Evolutionary conservation across 129 eudicot genomes (phyloP).

Genomic region (Pseudognaphalium luteoalbum): DNA sequence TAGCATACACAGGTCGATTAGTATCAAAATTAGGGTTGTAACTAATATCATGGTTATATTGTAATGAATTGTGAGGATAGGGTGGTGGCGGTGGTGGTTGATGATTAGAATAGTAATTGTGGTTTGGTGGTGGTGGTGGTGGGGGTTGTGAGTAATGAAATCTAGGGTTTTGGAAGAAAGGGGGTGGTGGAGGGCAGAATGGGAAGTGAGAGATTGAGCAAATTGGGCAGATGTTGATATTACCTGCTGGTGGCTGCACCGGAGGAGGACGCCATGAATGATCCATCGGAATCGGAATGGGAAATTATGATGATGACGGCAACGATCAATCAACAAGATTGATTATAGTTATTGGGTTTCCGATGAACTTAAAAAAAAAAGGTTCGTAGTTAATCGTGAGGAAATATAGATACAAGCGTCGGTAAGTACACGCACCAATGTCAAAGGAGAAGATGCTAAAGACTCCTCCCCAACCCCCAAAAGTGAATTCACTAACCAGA

Average conservation of each 20-base stretch:
- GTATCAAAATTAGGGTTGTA: slow-evolving; percentile 37
- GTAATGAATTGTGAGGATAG: slow-evolving; percentile 29
- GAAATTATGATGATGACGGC: background rate
- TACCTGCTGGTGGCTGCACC: slow-evolving; percentile 41
- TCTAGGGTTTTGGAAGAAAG: slow-evolving; percentile 47
- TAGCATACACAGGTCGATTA: background rate
- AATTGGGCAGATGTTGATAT: slow-evolving; percentile 55
- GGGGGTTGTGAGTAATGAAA: slow-evolving; percentile 33
- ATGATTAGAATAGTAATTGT: background rate
- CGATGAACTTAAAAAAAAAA: background rate
- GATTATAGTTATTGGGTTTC: background rate
- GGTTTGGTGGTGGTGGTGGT: slow-evolving; percentile 21
- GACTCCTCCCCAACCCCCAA: too few relatives aligned
- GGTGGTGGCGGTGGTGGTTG: slow-evolving; percentile 34
- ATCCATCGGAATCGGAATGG: slow-evolving; percentile 55
- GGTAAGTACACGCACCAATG: too few relatives aligned
- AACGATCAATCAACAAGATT: slow-evolving; percentile 2
- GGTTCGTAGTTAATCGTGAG: background rate
- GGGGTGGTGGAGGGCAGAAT: slow-evolving; percentile 58
- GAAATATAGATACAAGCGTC: too few relatives aligned
- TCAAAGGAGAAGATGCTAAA: too few relatives aligned
- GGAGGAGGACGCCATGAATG: slow-evolving; percentile 68
- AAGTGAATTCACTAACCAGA: too few relatives aligned
- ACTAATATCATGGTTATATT: background rate
- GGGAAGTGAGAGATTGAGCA: slow-evolving; percentile 81